Evolutionary conservation across 2,329 filamentous ascomycete genomes (phyloP), one percentile per base, ranked within the genome.

Genomic region (Colletotrichum horii): DNA sequence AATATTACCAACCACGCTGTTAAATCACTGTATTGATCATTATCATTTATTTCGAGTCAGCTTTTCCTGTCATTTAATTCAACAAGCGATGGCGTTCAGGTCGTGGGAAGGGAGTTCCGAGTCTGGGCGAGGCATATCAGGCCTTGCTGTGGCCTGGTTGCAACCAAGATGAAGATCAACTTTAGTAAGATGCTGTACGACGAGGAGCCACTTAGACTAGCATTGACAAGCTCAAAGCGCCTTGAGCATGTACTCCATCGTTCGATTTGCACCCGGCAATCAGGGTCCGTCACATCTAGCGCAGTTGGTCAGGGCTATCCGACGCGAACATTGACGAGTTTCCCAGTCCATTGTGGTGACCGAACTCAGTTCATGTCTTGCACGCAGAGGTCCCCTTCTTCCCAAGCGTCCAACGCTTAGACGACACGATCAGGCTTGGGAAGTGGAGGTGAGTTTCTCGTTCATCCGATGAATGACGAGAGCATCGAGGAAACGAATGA

Each of bases 51-150:
- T 22, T 61, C n/a, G 9, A 19, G 11, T 52, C n/a, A 22, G 14
- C 24, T 67, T 56, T 66, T 38, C 16, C 28, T 28, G 8, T 28
- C 16, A 30, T 66, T 71, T 61, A 43, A 15, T 64, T 34, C 52
- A 36, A 36, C 19, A 61, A 75, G 74, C 66, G 71, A 70, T 24
- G 74, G 74, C 74, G 71, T 76, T 75, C 28, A 24, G 74, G 34
- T 43, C n/a, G 28, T 30, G n/a, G 36, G 15, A 66, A 55, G 24
- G 52, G 60, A 12, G 32, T 22, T 67, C 66, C 36, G 62, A 38
- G 36, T 43, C 24, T 26, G 24, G 61, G 38, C 30, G n/a, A 34
- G 24, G 71, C 43, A 38, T 43, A n/a, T 64, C 56, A 26, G 38
- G 48, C 66, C 24, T 7, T 64, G 30, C 14, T 15, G n/a, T 22